These are phyloP conservation scores for Debaryomyces fabryi DNA, from an alignment of 1,139 yeast genomes.

Conservation along the genomic window DNA sequence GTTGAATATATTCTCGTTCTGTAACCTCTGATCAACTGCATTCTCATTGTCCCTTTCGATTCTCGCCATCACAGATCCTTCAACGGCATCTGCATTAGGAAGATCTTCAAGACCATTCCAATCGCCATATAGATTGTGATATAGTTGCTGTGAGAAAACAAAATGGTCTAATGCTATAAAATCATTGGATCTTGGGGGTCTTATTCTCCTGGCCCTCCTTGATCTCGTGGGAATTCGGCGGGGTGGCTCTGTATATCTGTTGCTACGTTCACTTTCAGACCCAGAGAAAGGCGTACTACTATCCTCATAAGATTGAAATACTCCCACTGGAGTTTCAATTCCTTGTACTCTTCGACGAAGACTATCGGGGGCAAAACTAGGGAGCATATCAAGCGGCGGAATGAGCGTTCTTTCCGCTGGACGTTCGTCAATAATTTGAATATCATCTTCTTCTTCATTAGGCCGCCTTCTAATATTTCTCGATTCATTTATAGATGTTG, in stretches of 20 bases:
- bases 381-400: not conserved
- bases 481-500: not conserved
- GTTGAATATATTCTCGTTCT: conserved; percentile 36
- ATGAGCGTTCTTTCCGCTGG: conserved; percentile 10
- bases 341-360: not conserved
- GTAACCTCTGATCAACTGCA: conserved; percentile 36
- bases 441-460: conserved; percentile 17
- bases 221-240: not conserved
- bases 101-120: conserved; percentile 6
- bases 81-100: conserved; percentile 20
- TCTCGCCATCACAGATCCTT: conserved; percentile 40
- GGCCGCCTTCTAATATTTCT: conserved; percentile 13
- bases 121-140: conserved; percentile 9
- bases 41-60: conserved; percentile 47
- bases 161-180: conserved; percentile 11
- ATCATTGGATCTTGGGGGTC: conserved; percentile 1
- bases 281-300: conserved; percentile 2
- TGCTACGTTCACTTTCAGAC: conserved; percentile 4
- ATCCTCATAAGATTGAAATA: not conserved
- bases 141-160: conserved; percentile 12
- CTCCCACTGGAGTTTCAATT: conserved; percentile 4
- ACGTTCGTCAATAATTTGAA: conserved; percentile 18
- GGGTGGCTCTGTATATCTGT: not conserved
- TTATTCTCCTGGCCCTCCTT: conserved; percentile 9
- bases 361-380: not conserved